phyloP scores from a whole-genome alignment of 2,329 filamentous ascomycete genomes.

The Colletotrichum scovillei region DNA sequence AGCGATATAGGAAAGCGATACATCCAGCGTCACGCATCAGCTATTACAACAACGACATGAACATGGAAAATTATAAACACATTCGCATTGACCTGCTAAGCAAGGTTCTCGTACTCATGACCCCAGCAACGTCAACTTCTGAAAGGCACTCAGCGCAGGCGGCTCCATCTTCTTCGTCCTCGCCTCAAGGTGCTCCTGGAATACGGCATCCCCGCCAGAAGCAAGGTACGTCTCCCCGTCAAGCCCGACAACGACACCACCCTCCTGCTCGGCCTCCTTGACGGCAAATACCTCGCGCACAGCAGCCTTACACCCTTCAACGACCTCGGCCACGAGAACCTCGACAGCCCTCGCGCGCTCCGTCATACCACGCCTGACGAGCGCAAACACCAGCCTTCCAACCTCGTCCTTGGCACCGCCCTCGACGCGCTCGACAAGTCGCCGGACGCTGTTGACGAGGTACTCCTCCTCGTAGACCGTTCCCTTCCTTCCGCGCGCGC shows the following conservation, averaged over 20 bases:
- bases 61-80: no score
- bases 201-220: conserved; percentile 63
- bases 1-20: no score
- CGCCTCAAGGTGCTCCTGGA: conserved; percentile 62
- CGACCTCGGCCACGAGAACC: conserved; percentile 77
- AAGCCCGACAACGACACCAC: conserved; percentile 34
- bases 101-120: conserved; percentile 40
- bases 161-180: conserved; percentile 57
- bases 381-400: conserved; percentile 77
- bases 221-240: conserved; percentile 46
- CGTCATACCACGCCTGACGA: conserved; percentile 85
- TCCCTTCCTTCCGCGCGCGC: conserved; percentile 93
- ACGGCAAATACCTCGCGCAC: conserved; percentile 76
- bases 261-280: conserved; percentile 38
- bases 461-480: conserved; percentile 99
- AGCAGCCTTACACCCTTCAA: conserved; percentile 74
- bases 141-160: conserved; percentile 60
- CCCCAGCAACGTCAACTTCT: conserved; percentile 63
- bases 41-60: no score
- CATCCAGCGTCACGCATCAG: no score
- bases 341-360: conserved; percentile 87
- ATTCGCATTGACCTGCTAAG: no score
- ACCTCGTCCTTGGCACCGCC: conserved; percentile 76
- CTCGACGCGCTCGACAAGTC: conserved; percentile 87
- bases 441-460: conserved; percentile 85